These are phyloP conservation scores for Lathyrus sativus DNA, from an alignment of 306 rosid species.

Conservation along the genomic window DNA sequence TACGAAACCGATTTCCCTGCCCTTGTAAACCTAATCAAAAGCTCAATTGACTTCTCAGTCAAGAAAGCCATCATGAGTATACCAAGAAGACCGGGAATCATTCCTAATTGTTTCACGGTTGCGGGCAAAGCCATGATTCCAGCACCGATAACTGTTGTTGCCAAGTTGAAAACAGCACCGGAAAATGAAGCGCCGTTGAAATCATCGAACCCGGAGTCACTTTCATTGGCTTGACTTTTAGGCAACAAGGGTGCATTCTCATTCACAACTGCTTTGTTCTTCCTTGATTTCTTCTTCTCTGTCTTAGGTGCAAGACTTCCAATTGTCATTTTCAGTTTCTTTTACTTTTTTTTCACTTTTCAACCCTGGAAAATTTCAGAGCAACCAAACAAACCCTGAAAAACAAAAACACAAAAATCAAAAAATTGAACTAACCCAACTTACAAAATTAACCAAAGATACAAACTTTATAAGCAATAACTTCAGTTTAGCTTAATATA, in stretches of 20 bases:
- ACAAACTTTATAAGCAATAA: not conserved
- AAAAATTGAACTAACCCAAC: constrained; percentile 26
- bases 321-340: constrained; percentile 55
- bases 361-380: constrained; percentile 18
- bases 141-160: constrained; percentile 91
- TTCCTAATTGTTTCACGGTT: constrained; percentile 76
- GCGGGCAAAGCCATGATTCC: constrained; percentile 98
- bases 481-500: no score
- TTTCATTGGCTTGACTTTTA: constrained; percentile 45
- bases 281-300: constrained; percentile 61
- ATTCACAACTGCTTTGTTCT: constrained; percentile 55
- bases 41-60: constrained; percentile 79
- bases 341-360: constrained; percentile 23
- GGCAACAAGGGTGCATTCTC: constrained; percentile 88
- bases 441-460: constrained; percentile 26
- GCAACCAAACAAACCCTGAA: constrained; percentile 35
- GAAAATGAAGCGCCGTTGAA: constrained; percentile 88
- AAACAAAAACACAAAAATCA: not conserved
- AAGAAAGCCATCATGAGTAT: constrained; percentile 73
- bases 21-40: constrained; percentile 75
- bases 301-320: constrained; percentile 52
- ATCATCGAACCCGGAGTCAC: constrained; percentile 70
- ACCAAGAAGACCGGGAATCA: constrained; percentile 64
- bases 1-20: constrained; percentile 79
- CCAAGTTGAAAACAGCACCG: constrained; percentile 86